These are phyloP conservation scores for Dothistroma pini DNA, from an alignment of 2,329 filamentous ascomycete species.

Conservation along the genomic window DNA sequence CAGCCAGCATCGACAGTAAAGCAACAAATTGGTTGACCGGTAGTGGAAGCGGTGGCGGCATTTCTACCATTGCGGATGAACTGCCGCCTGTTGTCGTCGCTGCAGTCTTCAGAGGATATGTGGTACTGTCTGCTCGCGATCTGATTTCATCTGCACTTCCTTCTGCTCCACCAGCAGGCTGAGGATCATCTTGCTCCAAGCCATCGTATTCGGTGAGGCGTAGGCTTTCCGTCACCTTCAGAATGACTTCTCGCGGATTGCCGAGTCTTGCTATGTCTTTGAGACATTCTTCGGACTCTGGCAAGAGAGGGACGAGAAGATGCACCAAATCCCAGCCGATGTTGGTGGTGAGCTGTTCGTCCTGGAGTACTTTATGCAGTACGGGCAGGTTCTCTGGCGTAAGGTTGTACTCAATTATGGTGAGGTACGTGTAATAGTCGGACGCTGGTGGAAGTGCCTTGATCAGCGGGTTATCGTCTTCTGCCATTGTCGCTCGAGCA, in stretches of 20 bases:
- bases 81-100: conserved; percentile 6
- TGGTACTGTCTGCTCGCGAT: conserved; percentile 26
- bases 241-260: conserved; percentile 75
- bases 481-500: conserved; percentile 19
- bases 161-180: background rate
- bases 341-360: conserved; percentile 65
- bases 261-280: conserved; percentile 71
- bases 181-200: conserved; percentile 48
- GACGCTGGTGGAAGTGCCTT: conserved; percentile 58
- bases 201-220: conserved; percentile 56
- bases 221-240: conserved; percentile 73
- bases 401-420: conserved; percentile 71
- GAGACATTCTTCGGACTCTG: conserved; percentile 64
- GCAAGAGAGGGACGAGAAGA: conserved; percentile 64
- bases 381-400: conserved; percentile 63
- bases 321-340: conserved; percentile 84
- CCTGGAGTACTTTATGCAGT: conserved; percentile 65
- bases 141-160: conserved; percentile 7
- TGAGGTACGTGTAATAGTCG: conserved; percentile 73
- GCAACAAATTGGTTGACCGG: conserved; percentile 60
- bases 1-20: conserved; percentile 67
- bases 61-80: conserved; percentile 21
- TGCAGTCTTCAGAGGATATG: conserved; percentile 31
- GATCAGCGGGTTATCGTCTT: conserved; percentile 50
- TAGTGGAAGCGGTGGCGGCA: conserved; percentile 37